phyloP scores from a whole-genome alignment of 306 rosid genomes.

The Crotalaria pallida region DNA sequence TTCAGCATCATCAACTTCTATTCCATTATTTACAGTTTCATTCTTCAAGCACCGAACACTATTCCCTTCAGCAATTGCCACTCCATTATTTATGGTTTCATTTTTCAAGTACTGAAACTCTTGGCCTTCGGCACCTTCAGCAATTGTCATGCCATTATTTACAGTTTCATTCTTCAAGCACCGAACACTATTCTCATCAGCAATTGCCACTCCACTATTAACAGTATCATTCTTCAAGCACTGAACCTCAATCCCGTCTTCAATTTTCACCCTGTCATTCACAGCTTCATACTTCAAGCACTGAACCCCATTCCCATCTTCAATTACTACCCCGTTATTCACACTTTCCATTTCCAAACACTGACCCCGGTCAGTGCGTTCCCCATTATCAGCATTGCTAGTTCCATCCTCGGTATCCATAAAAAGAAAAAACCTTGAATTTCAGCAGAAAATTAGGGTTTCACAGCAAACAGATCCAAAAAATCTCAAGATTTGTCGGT shows the following conservation, averaged over 20 bases:
- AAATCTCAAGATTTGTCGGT: conserved; percentile 21
- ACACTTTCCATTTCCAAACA: conserved; percentile 9
- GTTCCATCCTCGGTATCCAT: conserved; percentile 55
- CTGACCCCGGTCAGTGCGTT: conserved; percentile 20
- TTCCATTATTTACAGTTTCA: conserved; percentile 27
- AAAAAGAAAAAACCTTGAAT: conserved; percentile 21
- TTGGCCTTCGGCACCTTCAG: background rate
- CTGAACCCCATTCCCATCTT: conserved; percentile 15
- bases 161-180: conserved; percentile 32
- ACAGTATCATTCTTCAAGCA: conserved; percentile 8
- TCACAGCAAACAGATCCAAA: conserved; percentile 32
- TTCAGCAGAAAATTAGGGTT: conserved; percentile 57
- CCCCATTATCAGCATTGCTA: conserved; percentile 31
- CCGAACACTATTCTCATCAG: conserved; percentile 17
- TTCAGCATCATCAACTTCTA: background rate
- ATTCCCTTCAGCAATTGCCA: conserved; percentile 16
- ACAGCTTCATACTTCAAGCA: conserved; percentile 31
- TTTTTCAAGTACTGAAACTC: conserved; percentile 7
- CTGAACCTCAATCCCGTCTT: conserved; percentile 8
- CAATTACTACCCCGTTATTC: conserved; percentile 25
- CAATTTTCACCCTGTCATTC: conserved; percentile 25
- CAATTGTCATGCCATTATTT: conserved; percentile 27
- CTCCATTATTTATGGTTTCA: conserved; percentile 26
- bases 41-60: background rate
- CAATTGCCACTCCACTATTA: conserved; percentile 26